Conservation (phyloP, 345 rosid species). For the Diplotaxis tenuifolia region DNA sequence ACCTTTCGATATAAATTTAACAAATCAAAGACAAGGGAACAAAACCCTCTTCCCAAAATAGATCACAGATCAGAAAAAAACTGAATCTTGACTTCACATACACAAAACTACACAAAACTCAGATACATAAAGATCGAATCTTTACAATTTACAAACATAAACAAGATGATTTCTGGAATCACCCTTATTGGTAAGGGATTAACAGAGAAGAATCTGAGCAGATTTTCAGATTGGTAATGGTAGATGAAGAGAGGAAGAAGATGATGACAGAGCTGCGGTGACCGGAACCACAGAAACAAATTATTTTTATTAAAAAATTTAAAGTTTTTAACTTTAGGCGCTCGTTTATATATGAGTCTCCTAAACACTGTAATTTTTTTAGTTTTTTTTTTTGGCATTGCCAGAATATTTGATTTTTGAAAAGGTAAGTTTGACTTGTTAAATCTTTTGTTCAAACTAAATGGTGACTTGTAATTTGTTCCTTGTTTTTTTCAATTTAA, state of each 20-base stretch:
- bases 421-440: constrained; percentile 31
- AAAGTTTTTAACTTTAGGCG: constrained; percentile 29
- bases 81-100: constrained; percentile 28
- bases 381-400: not conserved
- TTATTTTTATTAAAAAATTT: not conserved
- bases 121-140: not conserved
- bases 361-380: constrained; percentile 11
- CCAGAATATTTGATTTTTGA: constrained; percentile 19
- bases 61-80: constrained; percentile 36
- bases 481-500: not conserved
- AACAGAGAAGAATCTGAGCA: not conserved
- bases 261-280: constrained; percentile 40
- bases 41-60: not conserved
- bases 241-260: constrained; percentile 20
- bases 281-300: constrained; percentile 44
- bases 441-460: not conserved
- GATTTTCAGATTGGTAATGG: constrained; percentile 13
- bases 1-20: too few species aligned
- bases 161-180: not conserved
- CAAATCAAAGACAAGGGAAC: too few species aligned
- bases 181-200: not conserved
- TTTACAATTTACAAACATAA: constrained; percentile 13
- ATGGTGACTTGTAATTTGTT: constrained; percentile 30
- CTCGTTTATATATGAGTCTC: constrained; percentile 28
- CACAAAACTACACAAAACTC: constrained; percentile 6